Conservation (phyloP, 2,329 filamentous ascomycete genomes). For the Trichoderma hamatum region DNA sequence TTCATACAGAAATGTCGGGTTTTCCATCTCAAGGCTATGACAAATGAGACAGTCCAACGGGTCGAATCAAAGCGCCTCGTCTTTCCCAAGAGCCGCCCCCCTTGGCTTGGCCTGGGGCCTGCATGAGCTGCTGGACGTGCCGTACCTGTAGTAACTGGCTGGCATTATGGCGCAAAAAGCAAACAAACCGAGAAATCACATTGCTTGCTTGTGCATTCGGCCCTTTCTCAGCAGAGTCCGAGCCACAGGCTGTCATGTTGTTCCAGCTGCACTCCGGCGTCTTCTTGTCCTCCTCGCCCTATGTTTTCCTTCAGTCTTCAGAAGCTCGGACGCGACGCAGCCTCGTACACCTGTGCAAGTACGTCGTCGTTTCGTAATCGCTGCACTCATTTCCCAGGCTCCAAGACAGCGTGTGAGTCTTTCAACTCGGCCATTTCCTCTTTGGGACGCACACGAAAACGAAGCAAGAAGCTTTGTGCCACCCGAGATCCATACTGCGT, state of each 20-base stretch:
- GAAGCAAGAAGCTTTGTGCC: slow-evolving; percentile 13
- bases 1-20: slow-evolving; percentile 14
- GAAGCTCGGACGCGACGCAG: neutral
- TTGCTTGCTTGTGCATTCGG: slow-evolving; percentile 1
- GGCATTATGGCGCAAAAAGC: neutral
- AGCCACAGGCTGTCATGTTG: slow-evolving; percentile 1
- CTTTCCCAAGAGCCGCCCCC: neutral
- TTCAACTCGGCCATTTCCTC: slow-evolving; percentile 17
- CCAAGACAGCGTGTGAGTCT: slow-evolving; percentile 7
- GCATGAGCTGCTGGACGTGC: neutral
- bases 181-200: neutral
- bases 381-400: slow-evolving; percentile 15
- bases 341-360: neutral
- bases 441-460: slow-evolving; percentile 22
- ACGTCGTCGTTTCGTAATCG: slow-evolving; percentile 24
- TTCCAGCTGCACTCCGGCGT: neutral
- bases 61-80: slow-evolving; percentile 9
- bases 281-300: neutral
- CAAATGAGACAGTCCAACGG: slow-evolving; percentile 9
- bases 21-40: slow-evolving; percentile 14
- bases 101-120: neutral
- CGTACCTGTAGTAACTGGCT: too few species aligned
- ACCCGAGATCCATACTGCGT: slow-evolving; percentile 8
- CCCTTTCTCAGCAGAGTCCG: slow-evolving; percentile 9
- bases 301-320: neutral